phyloP scores from a whole-genome alignment of 1,139 yeast species.

The Geotrichum macrosporum region DNA sequence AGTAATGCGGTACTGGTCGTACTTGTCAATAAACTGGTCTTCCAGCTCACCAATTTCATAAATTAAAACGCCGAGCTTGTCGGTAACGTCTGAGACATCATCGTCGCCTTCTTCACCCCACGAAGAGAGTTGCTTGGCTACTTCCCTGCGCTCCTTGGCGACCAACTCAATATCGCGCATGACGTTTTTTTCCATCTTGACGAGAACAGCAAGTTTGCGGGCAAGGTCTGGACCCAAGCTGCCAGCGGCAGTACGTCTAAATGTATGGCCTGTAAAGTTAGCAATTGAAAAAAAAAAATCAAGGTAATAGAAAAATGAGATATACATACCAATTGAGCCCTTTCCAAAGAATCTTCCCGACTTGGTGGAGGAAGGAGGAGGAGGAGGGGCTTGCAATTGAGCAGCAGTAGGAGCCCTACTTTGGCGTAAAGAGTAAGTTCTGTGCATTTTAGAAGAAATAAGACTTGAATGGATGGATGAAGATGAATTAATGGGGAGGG shows the following conservation, averaged over 20 bases:
- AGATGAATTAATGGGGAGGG: background rate
- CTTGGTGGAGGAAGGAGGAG: slow-evolving; percentile 88
- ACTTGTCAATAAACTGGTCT: slow-evolving; percentile 95
- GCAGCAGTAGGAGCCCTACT: slow-evolving; percentile 96
- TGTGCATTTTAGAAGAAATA: slow-evolving; percentile 61
- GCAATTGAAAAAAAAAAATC: background rate
- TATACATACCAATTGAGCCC: slow-evolving; percentile 61
- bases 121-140: slow-evolving; percentile 88
- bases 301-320: too few relatives aligned
- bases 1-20: slow-evolving; percentile 96
- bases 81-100: slow-evolving; percentile 95
- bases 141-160: slow-evolving; percentile 93
- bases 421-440: slow-evolving; percentile 95
- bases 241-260: slow-evolving; percentile 89
- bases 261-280: slow-evolving; percentile 43
- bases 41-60: slow-evolving; percentile 97
- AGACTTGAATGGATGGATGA: background rate
- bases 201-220: slow-evolving; percentile 80
- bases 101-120: slow-evolving; percentile 99
- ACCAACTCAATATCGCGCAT: slow-evolving; percentile 91
- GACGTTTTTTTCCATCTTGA: slow-evolving; percentile 94
- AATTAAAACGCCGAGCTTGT: slow-evolving; percentile 90
- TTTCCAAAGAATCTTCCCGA: slow-evolving; percentile 83
- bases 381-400: slow-evolving; percentile 90
- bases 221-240: slow-evolving; percentile 92